Conservation (phyloP, 1,139 yeast species). For the Candida sp. region DNA sequence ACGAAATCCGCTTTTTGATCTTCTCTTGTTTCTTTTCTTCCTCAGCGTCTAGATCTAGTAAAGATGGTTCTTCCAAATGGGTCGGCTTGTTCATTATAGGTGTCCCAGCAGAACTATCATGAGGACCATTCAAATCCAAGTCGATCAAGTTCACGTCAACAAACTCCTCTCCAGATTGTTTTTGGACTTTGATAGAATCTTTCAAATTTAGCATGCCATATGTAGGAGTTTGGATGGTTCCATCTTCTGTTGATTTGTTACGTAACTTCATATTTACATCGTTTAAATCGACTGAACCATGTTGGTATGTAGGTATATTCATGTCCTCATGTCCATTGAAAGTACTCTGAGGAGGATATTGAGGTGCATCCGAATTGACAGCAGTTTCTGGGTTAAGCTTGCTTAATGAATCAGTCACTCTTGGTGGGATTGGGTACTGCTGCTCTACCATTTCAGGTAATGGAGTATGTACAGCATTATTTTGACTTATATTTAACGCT, state of each 20-base stretch:
- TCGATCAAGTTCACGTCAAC: slow-evolving; percentile 29
- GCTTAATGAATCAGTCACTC: not conserved
- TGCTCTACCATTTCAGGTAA: not conserved
- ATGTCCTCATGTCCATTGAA: not conserved
- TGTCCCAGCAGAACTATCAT: slow-evolving; percentile 16
- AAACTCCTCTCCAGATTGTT: slow-evolving; percentile 7
- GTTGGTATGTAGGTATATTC: not conserved
- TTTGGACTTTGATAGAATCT: slow-evolving; percentile 3
- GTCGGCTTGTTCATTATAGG: slow-evolving; percentile 6
- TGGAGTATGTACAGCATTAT: not conserved
- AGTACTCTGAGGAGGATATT: not conserved
- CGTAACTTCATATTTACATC: not conserved
- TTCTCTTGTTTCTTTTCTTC: slow-evolving; percentile 13
- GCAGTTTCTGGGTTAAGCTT: not conserved
- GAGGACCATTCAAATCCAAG: slow-evolving; percentile 30
- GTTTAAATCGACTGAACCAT: not conserved
- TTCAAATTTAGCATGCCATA: not conserved
- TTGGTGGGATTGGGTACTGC: not conserved
- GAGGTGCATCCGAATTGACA: not conserved
- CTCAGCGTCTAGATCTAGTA: slow-evolving; percentile 30
- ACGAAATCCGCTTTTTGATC: slow-evolving; percentile 30
- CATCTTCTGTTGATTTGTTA: not conserved
- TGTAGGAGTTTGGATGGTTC: not conserved
- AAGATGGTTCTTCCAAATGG: slow-evolving; percentile 20
- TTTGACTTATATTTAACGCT: not conserved